phyloP scores from a whole-genome alignment of 305 asterid genomes.

The Andrographis paniculata region DNA sequence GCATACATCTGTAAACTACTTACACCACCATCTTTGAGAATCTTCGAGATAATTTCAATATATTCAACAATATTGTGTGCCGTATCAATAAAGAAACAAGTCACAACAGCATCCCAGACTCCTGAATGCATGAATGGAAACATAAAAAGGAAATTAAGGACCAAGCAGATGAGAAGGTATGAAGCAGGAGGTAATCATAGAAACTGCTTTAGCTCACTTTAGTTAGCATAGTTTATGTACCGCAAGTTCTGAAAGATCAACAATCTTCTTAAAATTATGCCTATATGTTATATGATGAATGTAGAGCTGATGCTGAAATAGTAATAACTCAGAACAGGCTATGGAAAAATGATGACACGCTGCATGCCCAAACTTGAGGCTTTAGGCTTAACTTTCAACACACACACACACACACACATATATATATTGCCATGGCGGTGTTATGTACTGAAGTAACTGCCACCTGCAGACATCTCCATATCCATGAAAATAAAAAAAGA shows the following conservation, averaged over 20 bases:
- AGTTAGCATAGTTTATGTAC: too few species aligned
- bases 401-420: too few species aligned
- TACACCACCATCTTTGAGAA: conserved; percentile 93
- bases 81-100: conserved; percentile 93
- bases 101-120: conserved; percentile 94
- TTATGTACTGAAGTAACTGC: too few species aligned
- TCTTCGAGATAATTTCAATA: conserved; percentile 72
- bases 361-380: neutral
- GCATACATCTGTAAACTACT: conserved; percentile 27
- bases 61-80: conserved; percentile 94
- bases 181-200: conserved; percentile 7
- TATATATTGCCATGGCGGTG: neutral
- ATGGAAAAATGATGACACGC: neutral
- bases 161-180: conserved; percentile 6
- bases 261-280: neutral
- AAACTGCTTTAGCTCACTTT: conserved; percentile 5
- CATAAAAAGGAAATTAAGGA: conserved; percentile 9
- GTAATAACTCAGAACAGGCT: conserved; percentile 7
- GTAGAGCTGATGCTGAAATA: conserved; percentile 9
- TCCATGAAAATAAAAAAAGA: conserved; percentile 4
- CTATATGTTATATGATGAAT: conserved; percentile 7
- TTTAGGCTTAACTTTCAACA: too few species aligned
- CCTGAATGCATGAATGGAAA: conserved; percentile 36
- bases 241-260: too few species aligned
- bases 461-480: too few species aligned